Conservation (phyloP, 2,329 filamentous ascomycete genomes). For the Colletotrichum liriopes region DNA sequence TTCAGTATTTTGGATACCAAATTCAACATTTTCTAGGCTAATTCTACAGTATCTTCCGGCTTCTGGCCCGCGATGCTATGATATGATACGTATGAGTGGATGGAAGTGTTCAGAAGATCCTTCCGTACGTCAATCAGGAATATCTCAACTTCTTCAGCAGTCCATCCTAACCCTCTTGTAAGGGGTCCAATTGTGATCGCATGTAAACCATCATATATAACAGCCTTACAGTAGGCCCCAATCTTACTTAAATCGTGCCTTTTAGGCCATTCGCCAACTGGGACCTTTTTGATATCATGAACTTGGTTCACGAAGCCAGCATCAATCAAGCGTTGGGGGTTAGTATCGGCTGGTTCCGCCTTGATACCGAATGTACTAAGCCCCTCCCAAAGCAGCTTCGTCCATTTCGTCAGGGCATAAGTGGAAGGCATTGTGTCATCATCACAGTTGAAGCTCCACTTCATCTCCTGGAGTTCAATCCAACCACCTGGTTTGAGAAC, state of each 20-base stretch:
- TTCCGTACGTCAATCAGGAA: slow-evolving; percentile 53
- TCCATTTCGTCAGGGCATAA: slow-evolving; percentile 49
- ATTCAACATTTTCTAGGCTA: not conserved
- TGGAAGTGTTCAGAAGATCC: slow-evolving; percentile 48
- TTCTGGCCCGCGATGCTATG: slow-evolving; percentile 22
- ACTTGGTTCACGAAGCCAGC: slow-evolving; percentile 65
- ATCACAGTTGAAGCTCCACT: slow-evolving; percentile 57
- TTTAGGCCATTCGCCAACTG: slow-evolving; percentile 67
- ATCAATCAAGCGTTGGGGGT: slow-evolving; percentile 61
- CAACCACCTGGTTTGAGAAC: slow-evolving; percentile 61
- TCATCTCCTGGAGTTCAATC: slow-evolving; percentile 60
- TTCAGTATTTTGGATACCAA: not conserved
- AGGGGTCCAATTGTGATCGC: slow-evolving; percentile 54
- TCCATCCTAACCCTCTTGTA: slow-evolving; percentile 53
- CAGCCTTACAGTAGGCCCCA: slow-evolving; percentile 7
- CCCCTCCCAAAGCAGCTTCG: slow-evolving; percentile 64
- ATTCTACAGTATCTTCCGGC: not conserved
- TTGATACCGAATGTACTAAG: slow-evolving; percentile 67
- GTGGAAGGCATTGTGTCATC: slow-evolving; percentile 54
- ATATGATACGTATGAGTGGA: slow-evolving; percentile 52
- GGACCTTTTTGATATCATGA: slow-evolving; percentile 60
- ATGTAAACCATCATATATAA: slow-evolving; percentile 51
- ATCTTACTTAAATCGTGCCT: slow-evolving; percentile 62
- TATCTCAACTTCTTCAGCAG: slow-evolving; percentile 50
- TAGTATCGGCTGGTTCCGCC: slow-evolving; percentile 63